phyloP scores from a whole-genome alignment of 2,329 filamentous ascomycete species.

The Trichoderma atrobrunneum region DNA sequence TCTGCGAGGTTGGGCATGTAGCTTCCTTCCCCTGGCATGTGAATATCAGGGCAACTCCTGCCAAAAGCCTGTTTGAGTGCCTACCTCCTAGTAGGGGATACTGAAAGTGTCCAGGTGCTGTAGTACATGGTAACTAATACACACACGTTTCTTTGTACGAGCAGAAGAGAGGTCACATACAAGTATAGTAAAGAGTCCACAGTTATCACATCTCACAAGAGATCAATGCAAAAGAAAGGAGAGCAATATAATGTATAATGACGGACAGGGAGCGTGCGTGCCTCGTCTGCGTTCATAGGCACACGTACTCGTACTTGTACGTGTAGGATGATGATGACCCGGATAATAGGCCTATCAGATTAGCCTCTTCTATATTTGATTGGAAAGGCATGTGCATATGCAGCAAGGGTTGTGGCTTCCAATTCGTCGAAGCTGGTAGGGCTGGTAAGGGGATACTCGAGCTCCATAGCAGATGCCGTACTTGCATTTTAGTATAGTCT shows the following conservation, averaged over 20 bases:
- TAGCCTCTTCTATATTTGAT: not conserved
- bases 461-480: not conserved
- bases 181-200: not conserved
- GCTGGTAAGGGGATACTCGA: not conserved
- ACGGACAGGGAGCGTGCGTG: not conserved
- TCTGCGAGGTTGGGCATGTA: not conserved
- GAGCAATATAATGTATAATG: not conserved
- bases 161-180: not conserved
- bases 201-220: not conserved
- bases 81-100: not conserved
- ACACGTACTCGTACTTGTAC: not conserved
- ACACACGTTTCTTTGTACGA: not conserved
- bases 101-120: not conserved
- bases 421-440: not conserved
- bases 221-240: not conserved
- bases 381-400: not conserved
- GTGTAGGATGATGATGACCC: not conserved
- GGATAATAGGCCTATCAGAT: not conserved
- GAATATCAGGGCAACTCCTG: not conserved
- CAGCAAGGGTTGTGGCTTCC: not conserved
- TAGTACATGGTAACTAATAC: not conserved
- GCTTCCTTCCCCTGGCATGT: not conserved
- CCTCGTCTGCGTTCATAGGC: not conserved
- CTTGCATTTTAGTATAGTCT: not conserved
- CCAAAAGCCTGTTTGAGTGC: not conserved